phyloP scores from a whole-genome alignment of 345 rosid species.

The Erysimum cheiranthoides region DNA sequence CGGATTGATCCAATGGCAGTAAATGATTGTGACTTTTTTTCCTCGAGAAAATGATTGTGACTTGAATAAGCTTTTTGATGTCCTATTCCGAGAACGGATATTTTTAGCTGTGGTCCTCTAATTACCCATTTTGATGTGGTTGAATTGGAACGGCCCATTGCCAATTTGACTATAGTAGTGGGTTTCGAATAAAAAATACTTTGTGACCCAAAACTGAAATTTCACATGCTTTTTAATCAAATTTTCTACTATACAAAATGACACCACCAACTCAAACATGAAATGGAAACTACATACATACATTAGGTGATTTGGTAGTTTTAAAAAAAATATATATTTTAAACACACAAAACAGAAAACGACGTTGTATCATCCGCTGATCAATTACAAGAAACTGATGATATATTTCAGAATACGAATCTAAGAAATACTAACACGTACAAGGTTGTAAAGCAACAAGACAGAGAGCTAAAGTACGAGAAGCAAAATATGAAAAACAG shows the following conservation, averaged over 20 bases:
- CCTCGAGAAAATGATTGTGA: neutral
- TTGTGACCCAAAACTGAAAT: neutral
- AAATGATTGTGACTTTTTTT: too few relatives aligned
- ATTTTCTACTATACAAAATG: neutral
- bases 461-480: neutral
- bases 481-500: conserved; percentile 1
- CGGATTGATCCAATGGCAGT: neutral
- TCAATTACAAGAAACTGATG: conserved; percentile 24
- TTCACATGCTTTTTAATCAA: neutral
- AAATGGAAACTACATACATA: too few relatives aligned
- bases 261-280: neutral
- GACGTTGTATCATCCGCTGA: neutral
- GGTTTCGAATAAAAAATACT: neutral
- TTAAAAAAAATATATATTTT: neutral
- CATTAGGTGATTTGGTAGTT: too few relatives aligned
- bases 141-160: conserved; percentile 8
- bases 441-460: conserved; percentile 1
- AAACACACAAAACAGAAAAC: neutral
- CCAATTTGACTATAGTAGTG: neutral
- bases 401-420: neutral
- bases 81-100: neutral
- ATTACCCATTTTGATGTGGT: neutral
- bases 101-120: neutral
- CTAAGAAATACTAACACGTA: conserved; percentile 11
- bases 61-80: neutral